A percentile compares a stretch with the other conserved stretches of the same genome.
Conservation (phyloP, 169 alveolate species). For the Plasmodium berghei region DNA sequence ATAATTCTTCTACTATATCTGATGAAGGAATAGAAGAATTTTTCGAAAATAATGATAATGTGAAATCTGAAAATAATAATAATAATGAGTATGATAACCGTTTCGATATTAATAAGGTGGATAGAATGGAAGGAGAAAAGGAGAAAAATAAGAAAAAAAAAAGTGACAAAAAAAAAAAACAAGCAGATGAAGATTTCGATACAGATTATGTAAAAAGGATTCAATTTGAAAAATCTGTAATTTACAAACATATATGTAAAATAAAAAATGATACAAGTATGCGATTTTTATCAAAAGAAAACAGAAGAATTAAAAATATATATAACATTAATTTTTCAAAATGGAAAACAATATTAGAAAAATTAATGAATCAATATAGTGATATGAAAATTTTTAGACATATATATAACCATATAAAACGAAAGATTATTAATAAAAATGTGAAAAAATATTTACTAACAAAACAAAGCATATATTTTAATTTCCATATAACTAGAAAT, state of each 20-base stretch:
- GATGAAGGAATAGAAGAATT: not conserved
- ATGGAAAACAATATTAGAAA: conserved; percentile 39
- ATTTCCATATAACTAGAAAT: conserved; percentile 53
- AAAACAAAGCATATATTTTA: conserved; percentile 40
- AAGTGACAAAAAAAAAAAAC: not conserved
- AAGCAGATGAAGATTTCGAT: conserved; percentile 50
- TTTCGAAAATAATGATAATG: too few species aligned
- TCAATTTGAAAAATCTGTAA: conserved; percentile 31
- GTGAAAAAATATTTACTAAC: conserved; percentile 17
- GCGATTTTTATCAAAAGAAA: conserved; percentile 10
- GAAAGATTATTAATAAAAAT: conserved; percentile 9
- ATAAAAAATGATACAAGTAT: conserved; percentile 42
- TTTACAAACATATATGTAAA: conserved; percentile 40
- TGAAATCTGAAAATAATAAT: too few species aligned
- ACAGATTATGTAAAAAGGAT: conserved; percentile 47
- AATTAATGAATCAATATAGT: conserved; percentile 37
- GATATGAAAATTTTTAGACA: conserved; percentile 42
- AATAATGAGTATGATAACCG: too few species aligned
- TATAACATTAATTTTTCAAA: not conserved
- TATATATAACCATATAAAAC: conserved; percentile 32
- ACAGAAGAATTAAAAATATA: not conserved
- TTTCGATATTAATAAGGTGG: too few species aligned
- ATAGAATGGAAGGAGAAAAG: not conserved
- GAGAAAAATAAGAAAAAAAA: not conserved
- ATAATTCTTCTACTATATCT: conserved; percentile 3